Evolutionary conservation across 306 rosid species (phyloP).

Genomic region (Bauhinia variegata): DNA sequence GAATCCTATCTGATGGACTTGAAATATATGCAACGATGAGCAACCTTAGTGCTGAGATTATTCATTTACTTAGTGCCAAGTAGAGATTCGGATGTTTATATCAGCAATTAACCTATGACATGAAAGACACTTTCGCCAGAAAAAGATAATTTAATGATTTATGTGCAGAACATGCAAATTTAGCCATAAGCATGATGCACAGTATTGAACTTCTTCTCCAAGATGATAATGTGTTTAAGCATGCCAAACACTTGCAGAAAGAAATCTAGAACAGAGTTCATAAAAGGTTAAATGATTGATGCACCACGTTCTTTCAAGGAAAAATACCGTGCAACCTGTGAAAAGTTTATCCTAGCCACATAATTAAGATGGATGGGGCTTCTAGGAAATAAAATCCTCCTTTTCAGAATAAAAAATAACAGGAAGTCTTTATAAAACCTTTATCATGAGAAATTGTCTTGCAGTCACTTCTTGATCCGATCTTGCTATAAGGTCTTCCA

Average conservation of each 20-base stretch:
- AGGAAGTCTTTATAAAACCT: slow-evolving; percentile 51
- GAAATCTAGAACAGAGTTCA: slow-evolving; percentile 2
- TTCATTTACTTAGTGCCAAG: neutral
- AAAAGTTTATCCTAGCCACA: slow-evolving; percentile 26
- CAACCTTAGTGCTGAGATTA: slow-evolving; percentile 10
- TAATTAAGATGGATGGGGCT: neutral
- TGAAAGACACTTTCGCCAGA: slow-evolving; percentile 1
- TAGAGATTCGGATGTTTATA: neutral
- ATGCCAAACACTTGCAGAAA: slow-evolving; percentile 1
- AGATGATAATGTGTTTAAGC: slow-evolving; percentile 2
- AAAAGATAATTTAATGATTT: slow-evolving; percentile 33
- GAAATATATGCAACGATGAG: neutral
- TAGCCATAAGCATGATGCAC: neutral
- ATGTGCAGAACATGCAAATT: neutral
- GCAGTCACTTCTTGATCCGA: slow-evolving; percentile 84
- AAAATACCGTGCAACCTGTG: slow-evolving; percentile 8
- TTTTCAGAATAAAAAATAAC: neutral
- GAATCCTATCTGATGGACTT: neutral
- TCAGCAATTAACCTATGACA: slow-evolving; percentile 6
- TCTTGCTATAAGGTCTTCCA: slow-evolving; percentile 85
- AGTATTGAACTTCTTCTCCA: slow-evolving; percentile 8
- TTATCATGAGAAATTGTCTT: slow-evolving; percentile 73
- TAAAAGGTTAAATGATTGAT: slow-evolving; percentile 2
- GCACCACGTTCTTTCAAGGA: slow-evolving; percentile 13
- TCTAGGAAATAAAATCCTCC: slow-evolving; percentile 17